phyloP scores from a whole-genome alignment of 805 yeast genomes.

The Priceomyces haplophilus region DNA sequence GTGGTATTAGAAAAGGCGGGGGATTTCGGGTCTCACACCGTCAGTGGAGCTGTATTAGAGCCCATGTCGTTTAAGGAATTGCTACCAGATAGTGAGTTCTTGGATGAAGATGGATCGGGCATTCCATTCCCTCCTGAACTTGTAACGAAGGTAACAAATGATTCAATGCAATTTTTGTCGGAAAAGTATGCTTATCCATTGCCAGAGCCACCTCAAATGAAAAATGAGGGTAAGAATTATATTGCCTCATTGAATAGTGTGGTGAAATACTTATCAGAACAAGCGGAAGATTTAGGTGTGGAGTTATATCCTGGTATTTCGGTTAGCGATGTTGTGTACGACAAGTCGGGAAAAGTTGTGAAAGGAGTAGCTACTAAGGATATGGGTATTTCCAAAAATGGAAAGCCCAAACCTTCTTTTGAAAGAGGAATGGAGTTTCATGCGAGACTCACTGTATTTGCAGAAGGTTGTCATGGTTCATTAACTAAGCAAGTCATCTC shows the following conservation, averaged over 20 bases:
- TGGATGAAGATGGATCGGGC: conserved; percentile 49
- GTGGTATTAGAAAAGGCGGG: conserved; percentile 89
- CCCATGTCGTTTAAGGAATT: conserved; percentile 85
- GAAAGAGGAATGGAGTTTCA: conserved; percentile 98
- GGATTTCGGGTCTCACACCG: conserved; percentile 88
- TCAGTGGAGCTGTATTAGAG: conserved; percentile 92
- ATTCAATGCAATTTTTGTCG: conserved; percentile 70
- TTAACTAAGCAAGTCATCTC: conserved; percentile 72
- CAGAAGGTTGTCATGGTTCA: conserved; percentile 99
- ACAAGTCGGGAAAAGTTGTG: conserved; percentile 52
- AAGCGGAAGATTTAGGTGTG: conserved; percentile 91
- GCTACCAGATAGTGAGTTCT: conserved; percentile 63
- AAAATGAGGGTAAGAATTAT: conserved; percentile 75
- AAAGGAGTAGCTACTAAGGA: conserved; percentile 94
- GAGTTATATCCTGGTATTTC: conserved; percentile 90
- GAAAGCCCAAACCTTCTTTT: conserved; percentile 75
- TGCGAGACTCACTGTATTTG: conserved; percentile 82
- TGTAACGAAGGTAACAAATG: conserved; percentile 71
- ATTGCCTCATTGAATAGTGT: conserved; percentile 81
- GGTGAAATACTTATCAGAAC: conserved; percentile 76
- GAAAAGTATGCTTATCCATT: conserved; percentile 59
- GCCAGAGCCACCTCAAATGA: conserved; percentile 93
- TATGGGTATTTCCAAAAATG: conserved; percentile 75
- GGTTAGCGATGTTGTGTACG: conserved; percentile 71
- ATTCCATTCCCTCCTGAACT: conserved; percentile 77